These are phyloP conservation scores for Termitomyces sp. DNA, from an alignment of 768 basidiomycete genomes.

Conservation along the genomic window DNA sequence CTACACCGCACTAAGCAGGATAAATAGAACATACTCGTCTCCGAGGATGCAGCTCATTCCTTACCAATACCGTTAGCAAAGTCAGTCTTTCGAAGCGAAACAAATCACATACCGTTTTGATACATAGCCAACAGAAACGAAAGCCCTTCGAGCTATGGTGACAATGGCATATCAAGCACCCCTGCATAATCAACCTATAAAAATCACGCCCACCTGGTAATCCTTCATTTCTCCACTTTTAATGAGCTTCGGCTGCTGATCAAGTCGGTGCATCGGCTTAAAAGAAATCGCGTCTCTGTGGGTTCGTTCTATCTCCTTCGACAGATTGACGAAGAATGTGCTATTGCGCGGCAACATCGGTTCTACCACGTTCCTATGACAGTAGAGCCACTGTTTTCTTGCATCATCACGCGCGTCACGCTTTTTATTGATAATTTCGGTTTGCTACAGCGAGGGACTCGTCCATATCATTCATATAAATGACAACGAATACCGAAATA, in stretches of 20 bases:
- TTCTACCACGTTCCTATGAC: slow-evolving; percentile 38
- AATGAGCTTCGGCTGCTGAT: slow-evolving; percentile 46
- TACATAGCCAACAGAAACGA: slow-evolving; percentile 65
- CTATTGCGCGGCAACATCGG: slow-evolving; percentile 39
- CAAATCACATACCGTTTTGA: slow-evolving; percentile 45
- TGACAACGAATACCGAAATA: not conserved
- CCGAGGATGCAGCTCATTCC: slow-evolving; percentile 71
- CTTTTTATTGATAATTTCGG: slow-evolving; percentile 30
- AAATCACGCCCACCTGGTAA: slow-evolving; percentile 50
- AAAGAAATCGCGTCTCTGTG: slow-evolving; percentile 16
- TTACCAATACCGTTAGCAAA: slow-evolving; percentile 12
- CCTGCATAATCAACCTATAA: not conserved
- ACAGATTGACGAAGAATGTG: slow-evolving; percentile 32
- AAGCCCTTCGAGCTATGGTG: slow-evolving; percentile 49
- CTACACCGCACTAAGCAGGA: not conserved
- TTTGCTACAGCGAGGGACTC: slow-evolving; percentile 28
- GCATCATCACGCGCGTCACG: slow-evolving; percentile 34
- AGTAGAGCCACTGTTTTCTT: slow-evolving; percentile 40
- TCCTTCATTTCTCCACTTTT: slow-evolving; percentile 61
- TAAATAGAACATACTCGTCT: slow-evolving; percentile 45
- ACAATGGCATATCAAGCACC: not conserved
- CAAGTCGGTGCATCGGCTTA: slow-evolving; percentile 32
- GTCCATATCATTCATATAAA: not conserved
- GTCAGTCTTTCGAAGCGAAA: not conserved
- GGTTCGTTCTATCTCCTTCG: slow-evolving; percentile 20